Percentiles rank a stretch among this genome's conserved stretches.
Evolutionary conservation across 495 filamentous ascomycete genomes (phyloP).

Genomic region (Aeminium ludgeri): DNA sequence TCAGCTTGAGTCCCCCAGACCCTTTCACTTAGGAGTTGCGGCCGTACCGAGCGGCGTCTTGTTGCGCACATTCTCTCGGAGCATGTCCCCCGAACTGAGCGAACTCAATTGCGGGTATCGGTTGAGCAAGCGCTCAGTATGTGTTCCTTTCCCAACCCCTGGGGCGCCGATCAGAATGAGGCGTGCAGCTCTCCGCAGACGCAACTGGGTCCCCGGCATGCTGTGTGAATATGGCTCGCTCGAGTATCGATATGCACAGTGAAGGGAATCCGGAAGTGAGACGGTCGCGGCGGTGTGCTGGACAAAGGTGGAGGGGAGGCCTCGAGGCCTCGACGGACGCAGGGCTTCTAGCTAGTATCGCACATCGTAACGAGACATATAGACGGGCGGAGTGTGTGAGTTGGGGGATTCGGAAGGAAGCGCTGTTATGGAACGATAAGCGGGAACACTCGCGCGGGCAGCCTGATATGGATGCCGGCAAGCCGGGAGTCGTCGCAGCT

Average conservation of each 20-base stretch:
- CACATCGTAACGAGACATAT: too few relatives aligned
- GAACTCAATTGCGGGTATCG: constrained; percentile 78
- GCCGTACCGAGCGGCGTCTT: constrained; percentile 68
- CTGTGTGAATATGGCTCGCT: background rate
- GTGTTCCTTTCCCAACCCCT: constrained; percentile 85
- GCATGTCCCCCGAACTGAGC: constrained; percentile 83
- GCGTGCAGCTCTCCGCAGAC: constrained; percentile 46
- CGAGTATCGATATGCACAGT: constrained; percentile 8
- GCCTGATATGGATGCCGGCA: too few relatives aligned
- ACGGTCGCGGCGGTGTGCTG: background rate
- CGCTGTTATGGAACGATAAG: too few relatives aligned
- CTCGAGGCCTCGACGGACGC: background rate
- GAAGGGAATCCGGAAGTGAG: background rate
- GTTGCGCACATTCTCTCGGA: constrained; percentile 71
- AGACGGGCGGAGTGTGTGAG: background rate
- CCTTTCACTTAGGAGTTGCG: background rate
- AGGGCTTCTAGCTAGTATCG: constrained; percentile 12
- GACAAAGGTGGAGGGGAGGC: background rate
- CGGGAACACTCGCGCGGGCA: too few relatives aligned
- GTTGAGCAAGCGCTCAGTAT: constrained; percentile 70
- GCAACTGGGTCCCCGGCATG: background rate
- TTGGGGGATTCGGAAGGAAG: background rate
- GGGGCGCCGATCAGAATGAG: constrained; percentile 94
- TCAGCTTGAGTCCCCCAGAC: constrained; percentile 1
- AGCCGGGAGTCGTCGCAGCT: background rate